These are phyloP conservation scores for Podospora australis DNA, from an alignment of 495 filamentous ascomycete genomes.

Conservation along the genomic window DNA sequence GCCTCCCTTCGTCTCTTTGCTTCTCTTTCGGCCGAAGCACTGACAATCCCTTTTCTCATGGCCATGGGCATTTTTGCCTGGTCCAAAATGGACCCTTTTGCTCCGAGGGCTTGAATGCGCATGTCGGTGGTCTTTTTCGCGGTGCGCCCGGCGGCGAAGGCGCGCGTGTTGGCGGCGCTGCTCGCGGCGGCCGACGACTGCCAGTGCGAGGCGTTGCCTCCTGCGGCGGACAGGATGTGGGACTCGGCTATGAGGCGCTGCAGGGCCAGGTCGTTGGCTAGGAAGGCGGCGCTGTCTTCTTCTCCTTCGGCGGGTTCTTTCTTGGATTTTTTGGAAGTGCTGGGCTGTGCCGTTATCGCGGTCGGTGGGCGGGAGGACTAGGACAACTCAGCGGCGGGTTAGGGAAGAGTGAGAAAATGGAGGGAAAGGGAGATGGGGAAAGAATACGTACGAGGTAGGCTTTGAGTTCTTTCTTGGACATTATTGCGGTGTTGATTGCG, in stretches of 20 bases:
- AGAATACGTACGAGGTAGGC: conserved; percentile 65
- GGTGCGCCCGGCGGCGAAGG: conserved; percentile 36
- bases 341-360: conserved; percentile 13
- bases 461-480: conserved; percentile 64
- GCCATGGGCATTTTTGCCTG: conserved; percentile 81
- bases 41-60: conserved; percentile 69
- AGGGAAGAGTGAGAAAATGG: no score
- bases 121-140: conserved; percentile 72
- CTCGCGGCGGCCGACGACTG: conserved; percentile 18
- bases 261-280: conserved; percentile 89
- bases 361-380: conserved; percentile 39
- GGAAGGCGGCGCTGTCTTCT: conserved; percentile 46
- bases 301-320: conserved; percentile 35
- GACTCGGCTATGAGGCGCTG: conserved; percentile 87
- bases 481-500: conserved; percentile 33
- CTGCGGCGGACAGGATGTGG: conserved; percentile 70
- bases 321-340: conserved; percentile 21
- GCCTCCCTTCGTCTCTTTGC: conserved; percentile 68
- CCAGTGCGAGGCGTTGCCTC: conserved; percentile 46
- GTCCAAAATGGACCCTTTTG: conserved; percentile 62
- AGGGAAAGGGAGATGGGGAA: background rate
- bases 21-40: conserved; percentile 58
- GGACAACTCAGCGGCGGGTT: conserved; percentile 33
- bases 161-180: conserved; percentile 16
- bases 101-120: conserved; percentile 71